Conservation (phyloP, 495 filamentous ascomycete species). For the Trichocladium antarcticum region DNA sequence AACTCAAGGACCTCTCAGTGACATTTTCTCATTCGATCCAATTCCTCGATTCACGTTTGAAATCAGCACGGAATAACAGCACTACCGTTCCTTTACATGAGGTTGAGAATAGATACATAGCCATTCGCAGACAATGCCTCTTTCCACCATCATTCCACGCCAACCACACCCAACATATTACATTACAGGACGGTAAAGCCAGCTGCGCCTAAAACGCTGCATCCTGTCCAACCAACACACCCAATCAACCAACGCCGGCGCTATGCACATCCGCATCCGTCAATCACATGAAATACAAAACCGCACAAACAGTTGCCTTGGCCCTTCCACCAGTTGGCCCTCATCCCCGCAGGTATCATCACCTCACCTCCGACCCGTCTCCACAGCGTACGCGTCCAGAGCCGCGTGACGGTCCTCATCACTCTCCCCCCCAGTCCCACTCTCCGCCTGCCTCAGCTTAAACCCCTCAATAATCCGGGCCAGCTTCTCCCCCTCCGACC, state of each 20-base stretch:
- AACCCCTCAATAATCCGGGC: conserved; percentile 55
- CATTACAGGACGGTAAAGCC: neutral
- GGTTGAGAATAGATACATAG: too few species aligned
- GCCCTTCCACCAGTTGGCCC: neutral
- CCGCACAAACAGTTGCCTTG: neutral
- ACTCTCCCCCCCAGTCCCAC: conserved; percentile 13
- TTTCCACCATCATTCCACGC: too few species aligned
- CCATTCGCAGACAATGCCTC: too few species aligned
- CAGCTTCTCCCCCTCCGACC: conserved; percentile 61
- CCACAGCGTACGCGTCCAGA: conserved; percentile 26
- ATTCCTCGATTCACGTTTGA: too few species aligned
- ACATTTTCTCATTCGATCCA: too few species aligned
- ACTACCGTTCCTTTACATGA: too few species aligned
- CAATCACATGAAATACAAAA: conserved; percentile 4
- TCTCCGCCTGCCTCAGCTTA: conserved; percentile 18
- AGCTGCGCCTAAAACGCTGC: neutral
- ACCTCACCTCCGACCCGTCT: conserved; percentile 14
- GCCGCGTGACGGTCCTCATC: conserved; percentile 27
- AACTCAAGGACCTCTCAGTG: too few species aligned
- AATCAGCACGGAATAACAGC: too few species aligned
- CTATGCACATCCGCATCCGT: conserved; percentile 30
- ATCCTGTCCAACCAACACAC: neutral
- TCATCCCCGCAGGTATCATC: neutral
- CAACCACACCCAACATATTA: too few species aligned
- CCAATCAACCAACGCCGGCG: conserved; percentile 28